Evolutionary conservation across 805 yeast species (phyloP).

Genomic region (Clavispora santaluciae): DNA sequence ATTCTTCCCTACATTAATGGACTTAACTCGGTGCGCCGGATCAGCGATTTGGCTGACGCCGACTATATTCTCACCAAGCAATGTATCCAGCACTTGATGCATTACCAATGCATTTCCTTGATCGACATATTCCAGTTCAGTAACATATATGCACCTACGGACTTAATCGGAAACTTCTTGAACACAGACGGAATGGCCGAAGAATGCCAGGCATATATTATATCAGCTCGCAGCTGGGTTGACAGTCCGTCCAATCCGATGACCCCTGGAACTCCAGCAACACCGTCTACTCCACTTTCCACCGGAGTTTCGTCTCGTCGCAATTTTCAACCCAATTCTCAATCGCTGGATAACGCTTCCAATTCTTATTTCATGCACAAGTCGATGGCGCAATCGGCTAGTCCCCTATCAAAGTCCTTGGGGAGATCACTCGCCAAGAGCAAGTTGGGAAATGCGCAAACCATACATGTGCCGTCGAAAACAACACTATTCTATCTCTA

Average conservation of each 20-base stretch:
- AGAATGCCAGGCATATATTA: conserved; percentile 83
- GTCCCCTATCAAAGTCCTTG: conserved; percentile 7
- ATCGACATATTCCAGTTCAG: conserved; percentile 86
- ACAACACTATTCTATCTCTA: conserved; percentile 69
- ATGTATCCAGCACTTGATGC: conserved; percentile 87
- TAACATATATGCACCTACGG: conserved; percentile 85
- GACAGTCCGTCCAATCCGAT: conserved; percentile 3
- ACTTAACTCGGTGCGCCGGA: conserved; percentile 70
- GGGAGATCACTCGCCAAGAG: not conserved
- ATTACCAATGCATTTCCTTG: conserved; percentile 79
- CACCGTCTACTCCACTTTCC: not conserved
- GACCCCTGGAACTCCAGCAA: not conserved
- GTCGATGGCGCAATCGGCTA: conserved; percentile 4
- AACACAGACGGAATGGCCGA: conserved; percentile 59
- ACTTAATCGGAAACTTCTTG: conserved; percentile 64
- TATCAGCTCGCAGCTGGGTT: conserved; percentile 24
- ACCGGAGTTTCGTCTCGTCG: not conserved
- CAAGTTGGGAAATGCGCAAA: not conserved
- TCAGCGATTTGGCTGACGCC: conserved; percentile 75
- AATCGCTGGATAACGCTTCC: not conserved
- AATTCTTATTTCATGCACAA: not conserved
- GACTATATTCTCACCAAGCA: conserved; percentile 74
- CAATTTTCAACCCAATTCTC: not conserved
- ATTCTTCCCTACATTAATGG: conserved; percentile 87
- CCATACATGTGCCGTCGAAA: conserved; percentile 48